Conservation (phyloP, 306 rosid species). For the Abrus precatorius region DNA sequence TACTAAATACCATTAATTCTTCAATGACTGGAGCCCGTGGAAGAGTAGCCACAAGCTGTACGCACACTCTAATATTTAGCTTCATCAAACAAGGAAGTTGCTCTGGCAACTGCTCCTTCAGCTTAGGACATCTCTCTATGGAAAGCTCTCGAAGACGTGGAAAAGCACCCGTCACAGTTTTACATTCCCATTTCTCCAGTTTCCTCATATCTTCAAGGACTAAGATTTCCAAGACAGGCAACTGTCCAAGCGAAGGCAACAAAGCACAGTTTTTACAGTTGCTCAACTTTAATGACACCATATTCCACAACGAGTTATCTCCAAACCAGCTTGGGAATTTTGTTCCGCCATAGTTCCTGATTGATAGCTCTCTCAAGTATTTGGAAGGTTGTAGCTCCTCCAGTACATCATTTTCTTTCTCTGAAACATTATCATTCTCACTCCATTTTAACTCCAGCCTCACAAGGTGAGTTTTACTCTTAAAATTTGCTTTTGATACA, state of each 20-base stretch:
- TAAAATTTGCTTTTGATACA: background rate
- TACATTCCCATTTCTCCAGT: background rate
- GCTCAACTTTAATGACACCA: background rate
- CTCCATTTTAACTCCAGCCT: no score
- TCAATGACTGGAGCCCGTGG: background rate
- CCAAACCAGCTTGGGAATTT: no score
- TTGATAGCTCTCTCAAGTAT: no score
- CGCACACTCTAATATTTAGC: no score
- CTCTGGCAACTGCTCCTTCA: background rate
- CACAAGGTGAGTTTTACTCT: no score
- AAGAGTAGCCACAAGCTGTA: background rate
- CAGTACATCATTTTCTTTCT: no score
- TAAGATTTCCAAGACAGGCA: background rate
- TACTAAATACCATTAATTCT: no score
- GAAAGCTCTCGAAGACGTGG: background rate
- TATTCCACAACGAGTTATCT: no score
- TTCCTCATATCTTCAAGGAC: background rate
- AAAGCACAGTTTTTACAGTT: background rate
- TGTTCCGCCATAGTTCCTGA: no score
- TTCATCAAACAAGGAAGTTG: background rate
- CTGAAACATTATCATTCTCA: no score
- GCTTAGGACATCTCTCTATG: background rate
- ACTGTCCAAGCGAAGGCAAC: background rate
- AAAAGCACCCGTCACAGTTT: background rate
- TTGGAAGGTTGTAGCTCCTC: no score